Conservation (phyloP, 179 eudicot genomes). For the Camellia oleifera region DNA sequence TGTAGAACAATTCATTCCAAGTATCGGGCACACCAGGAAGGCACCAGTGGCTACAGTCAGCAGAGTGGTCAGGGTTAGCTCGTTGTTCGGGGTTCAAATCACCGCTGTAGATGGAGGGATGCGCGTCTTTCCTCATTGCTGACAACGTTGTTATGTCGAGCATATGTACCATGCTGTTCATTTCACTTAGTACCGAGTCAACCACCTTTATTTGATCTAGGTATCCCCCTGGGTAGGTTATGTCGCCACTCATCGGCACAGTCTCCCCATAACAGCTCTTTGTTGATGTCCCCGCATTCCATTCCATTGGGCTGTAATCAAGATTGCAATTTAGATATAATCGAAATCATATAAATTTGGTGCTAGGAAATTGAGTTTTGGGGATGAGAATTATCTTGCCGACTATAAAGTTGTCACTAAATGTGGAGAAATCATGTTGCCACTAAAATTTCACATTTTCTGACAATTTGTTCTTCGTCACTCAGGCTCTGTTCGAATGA, state of each 20-base stretch:
- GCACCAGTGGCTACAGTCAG: slow-evolving; percentile 98
- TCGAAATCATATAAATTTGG: no score
- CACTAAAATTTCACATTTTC: no score
- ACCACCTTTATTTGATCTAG: slow-evolving; percentile 59
- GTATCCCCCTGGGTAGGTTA: slow-evolving; percentile 41
- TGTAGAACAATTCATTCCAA: slow-evolving; percentile 85
- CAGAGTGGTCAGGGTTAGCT: slow-evolving; percentile 62
- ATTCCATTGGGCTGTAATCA: slow-evolving; percentile 62
- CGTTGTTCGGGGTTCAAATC: slow-evolving; percentile 59
- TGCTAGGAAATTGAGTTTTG: no score
- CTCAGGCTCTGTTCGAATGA: no score
- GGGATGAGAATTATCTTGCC: no score
- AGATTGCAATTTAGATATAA: no score
- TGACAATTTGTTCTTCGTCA: no score
- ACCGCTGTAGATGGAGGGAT: slow-evolving; percentile 89
- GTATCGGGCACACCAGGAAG: slow-evolving; percentile 98
- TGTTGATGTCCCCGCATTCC: slow-evolving; percentile 36
- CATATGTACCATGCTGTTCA: slow-evolving; percentile 58
- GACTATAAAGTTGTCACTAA: no score
- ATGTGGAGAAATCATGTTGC: no score
- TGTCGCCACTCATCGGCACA: slow-evolving; percentile 46
- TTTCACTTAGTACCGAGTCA: slow-evolving; percentile 44
- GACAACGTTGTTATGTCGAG: slow-evolving; percentile 81
- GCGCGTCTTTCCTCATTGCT: slow-evolving; percentile 88
- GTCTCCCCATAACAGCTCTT: slow-evolving; percentile 88